These are phyloP conservation scores for Immersiporthe knoxdaviesiana DNA, from an alignment of 2,329 filamentous ascomycete species.

Conservation along the genomic window DNA sequence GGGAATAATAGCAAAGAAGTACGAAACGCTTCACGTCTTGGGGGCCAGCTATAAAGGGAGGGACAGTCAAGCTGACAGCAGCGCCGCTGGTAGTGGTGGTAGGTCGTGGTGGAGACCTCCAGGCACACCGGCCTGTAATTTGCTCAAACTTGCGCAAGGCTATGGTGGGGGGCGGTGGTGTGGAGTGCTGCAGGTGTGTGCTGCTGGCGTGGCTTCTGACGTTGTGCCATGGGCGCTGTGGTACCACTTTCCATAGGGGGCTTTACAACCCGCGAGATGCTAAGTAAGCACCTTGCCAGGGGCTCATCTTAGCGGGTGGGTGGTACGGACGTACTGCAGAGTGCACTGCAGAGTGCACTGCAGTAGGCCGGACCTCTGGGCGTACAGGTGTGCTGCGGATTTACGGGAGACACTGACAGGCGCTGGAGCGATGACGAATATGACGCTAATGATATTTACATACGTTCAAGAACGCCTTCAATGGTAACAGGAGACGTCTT, in stretches of 20 bases:
- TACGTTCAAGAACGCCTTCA: too few species aligned
- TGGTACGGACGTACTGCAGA: neutral
- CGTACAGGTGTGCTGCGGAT: neutral
- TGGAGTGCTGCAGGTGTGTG: constrained; percentile 4
- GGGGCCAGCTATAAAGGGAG: constrained; percentile 1
- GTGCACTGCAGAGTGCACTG: neutral
- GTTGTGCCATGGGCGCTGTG: neutral
- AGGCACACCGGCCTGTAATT: constrained; percentile 3
- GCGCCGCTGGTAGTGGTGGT: too few species aligned
- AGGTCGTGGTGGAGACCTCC: neutral
- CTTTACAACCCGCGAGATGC: neutral
- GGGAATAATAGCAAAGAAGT: neutral
- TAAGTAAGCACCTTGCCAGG: neutral
- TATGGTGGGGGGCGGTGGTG: neutral
- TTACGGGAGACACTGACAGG: neutral
- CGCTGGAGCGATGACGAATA: too few species aligned
- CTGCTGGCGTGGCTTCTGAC: neutral
- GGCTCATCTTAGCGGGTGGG: neutral
- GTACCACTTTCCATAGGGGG: neutral
- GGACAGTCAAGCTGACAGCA: neutral
- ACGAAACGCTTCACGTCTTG: constrained; percentile 1
- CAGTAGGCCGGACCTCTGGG: neutral
- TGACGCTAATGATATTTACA: too few species aligned
- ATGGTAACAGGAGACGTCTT: neutral
- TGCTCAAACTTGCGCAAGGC: constrained; percentile 16